These are phyloP conservation scores for Apodospora peruviana DNA, from an alignment of 495 filamentous ascomycete species.

Conservation along the genomic window DNA sequence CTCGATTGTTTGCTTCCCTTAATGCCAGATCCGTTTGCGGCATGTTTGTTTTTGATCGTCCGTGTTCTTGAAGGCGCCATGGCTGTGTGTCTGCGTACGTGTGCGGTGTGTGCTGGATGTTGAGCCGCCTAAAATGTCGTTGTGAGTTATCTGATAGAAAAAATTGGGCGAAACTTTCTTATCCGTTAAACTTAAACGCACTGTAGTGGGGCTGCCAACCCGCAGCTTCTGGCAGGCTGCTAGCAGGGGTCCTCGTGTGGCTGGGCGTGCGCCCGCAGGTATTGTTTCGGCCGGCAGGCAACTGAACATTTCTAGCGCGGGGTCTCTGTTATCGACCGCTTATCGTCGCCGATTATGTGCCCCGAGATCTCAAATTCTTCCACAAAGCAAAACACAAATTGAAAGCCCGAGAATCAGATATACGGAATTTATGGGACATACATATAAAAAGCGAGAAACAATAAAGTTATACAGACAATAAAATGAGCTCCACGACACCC, in stretches of 20 bases:
- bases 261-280: neutral
- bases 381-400: slow-evolving; percentile 1
- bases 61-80: slow-evolving; percentile 44
- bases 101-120: too few species aligned
- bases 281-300: slow-evolving; percentile 1
- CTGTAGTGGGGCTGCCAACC: slow-evolving; percentile 5
- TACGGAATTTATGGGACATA: too few species aligned
- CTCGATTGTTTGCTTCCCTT: slow-evolving; percentile 36
- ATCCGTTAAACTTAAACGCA: slow-evolving; percentile 7
- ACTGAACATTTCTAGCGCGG: slow-evolving; percentile 12
- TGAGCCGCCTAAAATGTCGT: too few species aligned
- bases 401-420: neutral
- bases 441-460: too few species aligned
- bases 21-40: slow-evolving; percentile 37
- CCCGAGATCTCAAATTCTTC: slow-evolving; percentile 4
- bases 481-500: slow-evolving; percentile 13
- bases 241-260: slow-evolving; percentile 4
- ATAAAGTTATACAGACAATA: neutral
- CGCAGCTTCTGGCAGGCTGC: neutral
- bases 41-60: slow-evolving; percentile 55
- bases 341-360: slow-evolving; percentile 3
- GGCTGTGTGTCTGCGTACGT: slow-evolving; percentile 6
- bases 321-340: slow-evolving; percentile 2
- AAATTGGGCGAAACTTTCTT: slow-evolving; percentile 7
- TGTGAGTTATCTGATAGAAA: too few species aligned